Conservation (phyloP, 2,329 filamentous ascomycete genomes). For the Botrytis paeoniae region DNA sequence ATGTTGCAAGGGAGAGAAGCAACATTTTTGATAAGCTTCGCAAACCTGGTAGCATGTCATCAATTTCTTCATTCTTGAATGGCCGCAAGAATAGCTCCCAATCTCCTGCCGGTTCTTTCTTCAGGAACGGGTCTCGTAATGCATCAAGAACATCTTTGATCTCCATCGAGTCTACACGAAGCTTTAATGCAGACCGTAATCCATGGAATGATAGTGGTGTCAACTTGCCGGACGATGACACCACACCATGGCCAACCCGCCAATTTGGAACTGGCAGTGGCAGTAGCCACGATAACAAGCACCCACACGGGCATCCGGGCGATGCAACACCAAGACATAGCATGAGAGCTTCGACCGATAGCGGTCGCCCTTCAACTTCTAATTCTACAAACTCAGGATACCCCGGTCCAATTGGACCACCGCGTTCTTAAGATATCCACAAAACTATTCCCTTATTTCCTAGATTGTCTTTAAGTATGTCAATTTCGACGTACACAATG, state of each 20-base stretch:
- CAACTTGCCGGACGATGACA: slow-evolving; percentile 85
- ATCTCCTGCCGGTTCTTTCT: slow-evolving; percentile 77
- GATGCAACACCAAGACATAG: slow-evolving; percentile 82
- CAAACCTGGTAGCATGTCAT: slow-evolving; percentile 91
- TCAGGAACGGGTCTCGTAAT: slow-evolving; percentile 86
- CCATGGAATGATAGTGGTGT: slow-evolving; percentile 98
- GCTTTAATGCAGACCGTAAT: slow-evolving; percentile 86
- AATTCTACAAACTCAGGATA: slow-evolving; percentile 96
- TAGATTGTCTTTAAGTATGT: slow-evolving; percentile 27
- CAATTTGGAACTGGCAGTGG: slow-evolving; percentile 64
- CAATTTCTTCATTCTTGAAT: slow-evolving; percentile 92
- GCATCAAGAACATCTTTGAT: slow-evolving; percentile 94
- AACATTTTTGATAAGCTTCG: slow-evolving; percentile 88
- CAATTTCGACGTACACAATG: slow-evolving; percentile 31
- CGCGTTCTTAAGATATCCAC: slow-evolving; percentile 56
- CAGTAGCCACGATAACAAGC: slow-evolving; percentile 57
- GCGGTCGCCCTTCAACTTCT: slow-evolving; percentile 88
- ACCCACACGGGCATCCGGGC: slow-evolving; percentile 63
- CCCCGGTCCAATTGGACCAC: slow-evolving; percentile 87
- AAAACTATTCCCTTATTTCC: slow-evolving; percentile 34
- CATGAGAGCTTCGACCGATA: slow-evolving; percentile 81
- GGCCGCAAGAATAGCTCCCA: slow-evolving; percentile 91
- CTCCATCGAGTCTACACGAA: slow-evolving; percentile 92
- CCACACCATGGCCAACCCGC: slow-evolving; percentile 57
- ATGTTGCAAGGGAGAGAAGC: slow-evolving; percentile 73